Conservation (phyloP, 2,329 filamentous ascomycete genomes). For the Didymella glomerata region DNA sequence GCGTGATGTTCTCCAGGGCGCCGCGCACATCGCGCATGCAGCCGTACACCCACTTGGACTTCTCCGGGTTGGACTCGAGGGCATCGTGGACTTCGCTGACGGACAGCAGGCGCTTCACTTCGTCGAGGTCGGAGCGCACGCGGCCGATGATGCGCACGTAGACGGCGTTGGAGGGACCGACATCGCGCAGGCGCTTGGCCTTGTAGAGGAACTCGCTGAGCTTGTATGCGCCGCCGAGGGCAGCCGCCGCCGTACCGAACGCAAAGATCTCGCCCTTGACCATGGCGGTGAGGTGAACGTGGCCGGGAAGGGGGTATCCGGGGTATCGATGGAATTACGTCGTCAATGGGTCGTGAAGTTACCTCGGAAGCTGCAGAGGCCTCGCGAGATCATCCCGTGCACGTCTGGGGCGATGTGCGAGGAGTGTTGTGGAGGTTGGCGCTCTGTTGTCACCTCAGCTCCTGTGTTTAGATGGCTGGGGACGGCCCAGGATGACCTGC, state of each 20-base stretch:
- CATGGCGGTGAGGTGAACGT: constrained; percentile 36
- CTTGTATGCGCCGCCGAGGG: constrained; percentile 51
- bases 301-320: constrained; percentile 6
- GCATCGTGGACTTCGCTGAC: constrained; percentile 51
- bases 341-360: constrained; percentile 33
- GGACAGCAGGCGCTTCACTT: constrained; percentile 49
- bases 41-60: constrained; percentile 51
- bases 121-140: constrained; percentile 49
- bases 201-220: constrained; percentile 49
- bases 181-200: constrained; percentile 49
- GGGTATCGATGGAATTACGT: constrained; percentile 9
- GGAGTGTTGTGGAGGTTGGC: constrained; percentile 30
- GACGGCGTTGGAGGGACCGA: constrained; percentile 50
- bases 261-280: constrained; percentile 44
- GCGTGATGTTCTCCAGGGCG: constrained; percentile 50
- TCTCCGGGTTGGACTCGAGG: constrained; percentile 47
- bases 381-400: constrained; percentile 46
- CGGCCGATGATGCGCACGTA: constrained; percentile 52
- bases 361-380: constrained; percentile 41
- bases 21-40: constrained; percentile 49
- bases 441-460: constrained; percentile 22
- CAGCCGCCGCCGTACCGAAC: constrained; percentile 44
- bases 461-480: constrained; percentile 23
- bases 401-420: constrained; percentile 35
- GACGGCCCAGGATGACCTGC: constrained; percentile 18